Conservation (phyloP, 441 rosid genomes). For the Syzygium malaccense region DNA sequence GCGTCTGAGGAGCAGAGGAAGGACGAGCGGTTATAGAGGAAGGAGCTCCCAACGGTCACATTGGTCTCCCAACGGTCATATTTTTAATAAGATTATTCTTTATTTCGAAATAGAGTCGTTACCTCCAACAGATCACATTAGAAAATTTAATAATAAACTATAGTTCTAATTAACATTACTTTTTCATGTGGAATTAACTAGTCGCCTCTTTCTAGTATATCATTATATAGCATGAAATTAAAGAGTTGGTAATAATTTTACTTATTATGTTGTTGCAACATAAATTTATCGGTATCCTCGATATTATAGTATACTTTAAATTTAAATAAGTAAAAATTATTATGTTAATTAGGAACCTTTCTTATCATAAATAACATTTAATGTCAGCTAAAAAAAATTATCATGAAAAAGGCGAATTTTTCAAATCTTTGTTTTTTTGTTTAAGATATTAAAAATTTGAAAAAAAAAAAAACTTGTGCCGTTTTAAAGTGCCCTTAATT, state of each 20-base stretch:
- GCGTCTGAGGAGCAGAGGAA: not conserved
- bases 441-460: not conserved
- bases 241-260: too few relatives aligned
- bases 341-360: not conserved
- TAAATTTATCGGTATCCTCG: not conserved
- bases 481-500: too few relatives aligned
- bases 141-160: not conserved
- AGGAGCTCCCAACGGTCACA: not conserved
- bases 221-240: too few relatives aligned
- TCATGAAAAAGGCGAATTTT: not conserved
- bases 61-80: not conserved
- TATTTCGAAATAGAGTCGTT: too few relatives aligned
- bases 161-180: not conserved
- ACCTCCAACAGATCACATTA: not conserved
- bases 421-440: too few relatives aligned
- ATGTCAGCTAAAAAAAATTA: not conserved
- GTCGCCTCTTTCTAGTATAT: not conserved
- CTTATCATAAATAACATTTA: not conserved
- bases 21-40: not conserved
- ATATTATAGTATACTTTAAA: not conserved
- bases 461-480: too few relatives aligned
- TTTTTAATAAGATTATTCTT: too few relatives aligned
- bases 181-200: not conserved
- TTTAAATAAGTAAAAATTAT: not conserved
- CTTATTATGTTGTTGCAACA: not conserved